Evolutionary conservation across 129 eudicot genomes (phyloP).

Genomic region (Tanacetum coccineum): DNA sequence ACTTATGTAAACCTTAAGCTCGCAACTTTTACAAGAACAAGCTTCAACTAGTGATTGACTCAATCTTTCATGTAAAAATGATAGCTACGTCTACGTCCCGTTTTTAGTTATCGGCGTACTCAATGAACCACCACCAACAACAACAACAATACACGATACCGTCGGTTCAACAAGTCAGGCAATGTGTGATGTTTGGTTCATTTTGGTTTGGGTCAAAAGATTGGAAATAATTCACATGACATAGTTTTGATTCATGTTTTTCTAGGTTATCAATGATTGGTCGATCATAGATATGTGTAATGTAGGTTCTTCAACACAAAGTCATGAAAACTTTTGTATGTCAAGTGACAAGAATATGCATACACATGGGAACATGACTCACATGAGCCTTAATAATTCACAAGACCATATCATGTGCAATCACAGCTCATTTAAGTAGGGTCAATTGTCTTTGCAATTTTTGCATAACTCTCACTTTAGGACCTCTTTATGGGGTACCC

Average conservation of each 20-base stretch:
- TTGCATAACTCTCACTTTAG: slow-evolving; percentile 31
- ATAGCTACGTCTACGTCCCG: too few species aligned
- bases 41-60: too few species aligned
- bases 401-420: slow-evolving; percentile 34
- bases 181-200: too few species aligned
- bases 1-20: too few species aligned
- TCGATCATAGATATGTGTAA: neutral
- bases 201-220: too few species aligned
- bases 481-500: slow-evolving; percentile 33
- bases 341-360: slow-evolving; percentile 23
- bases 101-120: too few species aligned
- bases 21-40: too few species aligned
- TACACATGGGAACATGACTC: slow-evolving; percentile 28
- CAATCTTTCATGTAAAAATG: too few species aligned
- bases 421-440: slow-evolving; percentile 37
- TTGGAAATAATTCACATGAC: too few species aligned
- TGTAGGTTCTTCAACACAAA: slow-evolving; percentile 34
- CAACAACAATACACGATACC: too few species aligned
- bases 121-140: too few species aligned
- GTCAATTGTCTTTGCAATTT: slow-evolving; percentile 29
- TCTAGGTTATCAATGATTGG: neutral
- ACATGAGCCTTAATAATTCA: slow-evolving; percentile 35
- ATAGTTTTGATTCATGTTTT: neutral
- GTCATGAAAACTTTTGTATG: slow-evolving; percentile 7
- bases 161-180: too few species aligned